Evolutionary conservation across 2,329 filamentous ascomycete species (phyloP).

Genomic region (Hirsutella thompsonii): DNA sequence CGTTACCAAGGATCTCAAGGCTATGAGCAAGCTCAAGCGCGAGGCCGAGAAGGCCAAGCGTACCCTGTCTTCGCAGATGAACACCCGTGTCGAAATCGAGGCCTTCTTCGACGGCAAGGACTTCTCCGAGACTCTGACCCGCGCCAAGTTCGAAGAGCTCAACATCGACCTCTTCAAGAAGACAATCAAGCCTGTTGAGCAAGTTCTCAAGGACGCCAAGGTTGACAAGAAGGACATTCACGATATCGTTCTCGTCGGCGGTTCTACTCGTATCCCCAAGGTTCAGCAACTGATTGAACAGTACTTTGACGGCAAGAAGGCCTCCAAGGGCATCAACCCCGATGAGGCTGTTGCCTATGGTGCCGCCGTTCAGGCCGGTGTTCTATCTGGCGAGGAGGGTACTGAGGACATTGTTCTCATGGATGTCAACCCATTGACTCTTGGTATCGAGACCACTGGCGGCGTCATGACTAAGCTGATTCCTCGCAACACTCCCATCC

Average conservation of each 20-base stretch:
- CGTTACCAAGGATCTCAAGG: conserved; percentile 87
- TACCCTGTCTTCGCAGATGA: conserved; percentile 88
- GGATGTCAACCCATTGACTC: conserved; percentile 93
- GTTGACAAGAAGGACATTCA: conserved; percentile 90
- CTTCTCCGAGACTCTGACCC: conserved; percentile 95
- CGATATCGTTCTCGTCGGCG: conserved; percentile 95
- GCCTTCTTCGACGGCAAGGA: conserved; percentile 93
- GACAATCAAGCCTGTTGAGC: conserved; percentile 96
- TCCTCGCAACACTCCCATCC: conserved; percentile 85
- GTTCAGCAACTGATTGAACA: conserved; percentile 90
- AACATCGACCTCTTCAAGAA: conserved; percentile 99
- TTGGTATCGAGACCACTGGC: conserved; percentile 94
- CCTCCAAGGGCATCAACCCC: conserved; percentile 98
- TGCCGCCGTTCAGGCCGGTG: conserved; percentile 92
- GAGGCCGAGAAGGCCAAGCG: conserved; percentile 99
- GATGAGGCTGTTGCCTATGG: conserved; percentile 98
- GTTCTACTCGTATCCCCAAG: conserved; percentile 98
- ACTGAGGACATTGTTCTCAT: conserved; percentile 78
- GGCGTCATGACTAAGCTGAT: conserved; percentile 98
- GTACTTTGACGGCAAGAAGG: conserved; percentile 91
- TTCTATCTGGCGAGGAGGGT: conserved; percentile 78
- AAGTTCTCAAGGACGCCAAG: conserved; percentile 97
- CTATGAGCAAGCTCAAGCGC: conserved; percentile 99
- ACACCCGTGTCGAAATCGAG: conserved; percentile 90
- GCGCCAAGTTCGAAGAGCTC: conserved; percentile 98